Base-by-base conservation (phyloP, 345 rosid genomes). In the Geranium rotundifolium region DNA sequence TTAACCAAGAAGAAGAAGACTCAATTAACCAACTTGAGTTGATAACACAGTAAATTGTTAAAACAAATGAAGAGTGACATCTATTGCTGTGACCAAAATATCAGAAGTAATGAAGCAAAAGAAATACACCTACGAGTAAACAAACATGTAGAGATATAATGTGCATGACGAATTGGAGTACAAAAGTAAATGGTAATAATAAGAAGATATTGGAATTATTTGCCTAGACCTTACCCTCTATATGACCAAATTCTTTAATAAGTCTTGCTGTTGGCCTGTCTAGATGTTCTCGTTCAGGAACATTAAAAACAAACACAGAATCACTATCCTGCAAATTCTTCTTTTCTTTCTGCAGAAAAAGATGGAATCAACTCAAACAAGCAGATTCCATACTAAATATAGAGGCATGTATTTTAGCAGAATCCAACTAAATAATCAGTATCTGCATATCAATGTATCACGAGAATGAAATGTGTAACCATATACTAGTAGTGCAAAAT, bases 211-310 rank as follows among this genome's bases (percentile, higher is more conserved):
- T 23, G 63, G 50, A 46, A 27, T 49, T 52, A 27, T 65, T 19
- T 34, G 17, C 23, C 18, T 19, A 59, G 63, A 27, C 71, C 63
- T 54, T 77, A 86, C 97, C 96, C 73, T 93, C 90, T 27, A 93
- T 75, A 29, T 60, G 18, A 58, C 79, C 83, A 70, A 93, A 79
- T 54, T 93, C 95, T 73, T 86, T 88, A 59, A 93, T 87, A 76
- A 93, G 76, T 74, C 82, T 83, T 16, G 97, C 99, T 2, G 92
- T 86, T 71, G 97, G 95, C 68, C 96, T 77, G 69, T 90, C 99
- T 54, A 93, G 73, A 66, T 60, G 46, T 60, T 93, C 97, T 70
- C 95, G 70, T 58, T 90, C 91, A 65, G 83, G 79, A 74, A 84
- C 90, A 83, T 79, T 82, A 58, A 72, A 93, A 29, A 90, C 92